Conservation (phyloP, 2,329 filamentous ascomycete species). For the Paecilomyces sp. region DNA sequence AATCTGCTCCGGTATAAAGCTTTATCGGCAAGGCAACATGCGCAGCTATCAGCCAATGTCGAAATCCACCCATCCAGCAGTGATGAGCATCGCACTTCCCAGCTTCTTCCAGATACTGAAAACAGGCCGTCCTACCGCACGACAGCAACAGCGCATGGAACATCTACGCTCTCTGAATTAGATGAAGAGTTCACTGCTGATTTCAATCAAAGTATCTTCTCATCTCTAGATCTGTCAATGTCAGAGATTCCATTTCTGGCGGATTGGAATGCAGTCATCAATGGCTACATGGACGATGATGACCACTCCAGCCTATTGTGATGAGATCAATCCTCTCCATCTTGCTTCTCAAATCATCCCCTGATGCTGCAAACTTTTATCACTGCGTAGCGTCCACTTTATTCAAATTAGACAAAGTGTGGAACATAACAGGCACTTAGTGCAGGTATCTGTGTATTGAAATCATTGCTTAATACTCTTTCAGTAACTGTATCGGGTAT, state of each 20-base stretch:
- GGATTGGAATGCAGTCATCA: constrained; percentile 12
- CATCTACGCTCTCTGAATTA: background rate
- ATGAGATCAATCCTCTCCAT: background rate
- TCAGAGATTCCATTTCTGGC: constrained; percentile 10
- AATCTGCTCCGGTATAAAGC: constrained; percentile 7
- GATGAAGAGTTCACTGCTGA: background rate
- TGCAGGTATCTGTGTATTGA: too few relatives aligned
- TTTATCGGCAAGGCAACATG: constrained; percentile 3
- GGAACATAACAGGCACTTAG: too few relatives aligned
- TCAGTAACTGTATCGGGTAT: too few relatives aligned
- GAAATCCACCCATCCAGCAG: background rate
- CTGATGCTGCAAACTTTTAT: background rate
- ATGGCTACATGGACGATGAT: constrained; percentile 2
- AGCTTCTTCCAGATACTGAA: background rate
- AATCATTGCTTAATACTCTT: too few relatives aligned
- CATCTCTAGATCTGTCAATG: constrained; percentile 8
- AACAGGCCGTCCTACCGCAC: background rate
- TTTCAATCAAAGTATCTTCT: constrained; percentile 5
- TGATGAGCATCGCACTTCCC: background rate
- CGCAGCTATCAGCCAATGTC: background rate
- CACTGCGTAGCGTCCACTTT: too few relatives aligned
- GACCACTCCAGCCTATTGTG: background rate
- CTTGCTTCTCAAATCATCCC: background rate
- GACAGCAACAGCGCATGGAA: background rate
- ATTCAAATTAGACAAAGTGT: too few relatives aligned